A percentile compares a stretch with the other conserved stretches of the same genome.
Conservation (phyloP, 805 yeast species). For the Pichia californica region DNA sequence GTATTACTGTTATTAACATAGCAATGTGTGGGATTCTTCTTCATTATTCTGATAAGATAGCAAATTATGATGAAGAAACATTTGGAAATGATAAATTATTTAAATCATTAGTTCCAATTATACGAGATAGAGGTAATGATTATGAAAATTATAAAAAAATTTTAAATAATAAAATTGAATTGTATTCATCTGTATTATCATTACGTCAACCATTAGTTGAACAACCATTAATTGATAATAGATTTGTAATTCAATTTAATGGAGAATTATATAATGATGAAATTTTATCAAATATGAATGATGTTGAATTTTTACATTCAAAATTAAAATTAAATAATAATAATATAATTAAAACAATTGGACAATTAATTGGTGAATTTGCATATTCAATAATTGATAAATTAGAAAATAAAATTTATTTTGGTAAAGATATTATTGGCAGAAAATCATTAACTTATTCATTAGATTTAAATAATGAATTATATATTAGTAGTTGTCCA, state of each 20-base stretch:
- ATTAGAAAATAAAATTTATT: constrained; percentile 40
- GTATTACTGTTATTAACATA: neutral
- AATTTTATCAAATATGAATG: constrained; percentile 44
- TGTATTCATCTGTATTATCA: constrained; percentile 70
- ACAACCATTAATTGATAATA: constrained; percentile 53
- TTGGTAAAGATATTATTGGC: constrained; percentile 83
- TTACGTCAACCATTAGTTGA: constrained; percentile 69
- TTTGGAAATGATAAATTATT: constrained; percentile 19
- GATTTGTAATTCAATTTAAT: constrained; percentile 65
- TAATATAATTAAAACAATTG: constrained; percentile 38
- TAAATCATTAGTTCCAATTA: constrained; percentile 35
- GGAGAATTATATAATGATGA: constrained; percentile 79
- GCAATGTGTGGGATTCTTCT: constrained; percentile 55
- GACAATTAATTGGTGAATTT: constrained; percentile 69
- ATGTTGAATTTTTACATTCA: constrained; percentile 48
- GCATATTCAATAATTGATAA: constrained; percentile 55
- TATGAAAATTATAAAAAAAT: constrained; percentile 30
- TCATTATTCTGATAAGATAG: constrained; percentile 19
- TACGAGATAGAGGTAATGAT: constrained; percentile 63
- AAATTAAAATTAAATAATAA: constrained; percentile 26
- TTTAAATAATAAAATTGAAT: constrained; percentile 23
- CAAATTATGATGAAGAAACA: constrained; percentile 12
- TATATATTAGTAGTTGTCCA: constrained; percentile 44
- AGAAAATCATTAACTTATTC: constrained; percentile 63
- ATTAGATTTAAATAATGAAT: constrained; percentile 21